Evolutionary conservation across 495 filamentous ascomycete species (phyloP).

Genomic region (Platismatia glauca): DNA sequence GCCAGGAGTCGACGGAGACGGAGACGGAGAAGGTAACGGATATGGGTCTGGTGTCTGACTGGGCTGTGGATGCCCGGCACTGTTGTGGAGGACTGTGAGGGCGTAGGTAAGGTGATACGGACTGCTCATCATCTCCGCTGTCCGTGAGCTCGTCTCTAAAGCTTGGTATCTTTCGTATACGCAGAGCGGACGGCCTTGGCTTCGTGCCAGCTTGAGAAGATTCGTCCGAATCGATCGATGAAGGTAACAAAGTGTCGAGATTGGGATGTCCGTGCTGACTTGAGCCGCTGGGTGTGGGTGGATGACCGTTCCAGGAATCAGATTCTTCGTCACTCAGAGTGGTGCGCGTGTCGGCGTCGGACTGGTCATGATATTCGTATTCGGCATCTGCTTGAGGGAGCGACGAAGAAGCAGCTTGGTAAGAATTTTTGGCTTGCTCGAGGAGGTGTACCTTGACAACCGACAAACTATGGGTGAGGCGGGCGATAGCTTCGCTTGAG

Average conservation of each 20-base stretch:
- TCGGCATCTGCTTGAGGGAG: slow-evolving; percentile 9
- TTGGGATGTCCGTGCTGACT: background rate
- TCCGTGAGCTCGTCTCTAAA: background rate
- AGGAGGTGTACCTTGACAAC: slow-evolving; percentile 33
- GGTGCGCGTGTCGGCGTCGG: slow-evolving; percentile 2
- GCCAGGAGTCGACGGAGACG: slow-evolving; percentile 13
- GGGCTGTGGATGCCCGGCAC: background rate
- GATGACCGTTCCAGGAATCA: background rate
- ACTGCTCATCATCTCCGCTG: slow-evolving; percentile 3
- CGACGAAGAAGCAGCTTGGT: slow-evolving; percentile 14
- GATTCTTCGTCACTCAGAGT: background rate
- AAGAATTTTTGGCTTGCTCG: slow-evolving; percentile 27
- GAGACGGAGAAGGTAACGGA: slow-evolving; percentile 13
- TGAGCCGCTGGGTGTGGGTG: background rate
- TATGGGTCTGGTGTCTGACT: background rate
- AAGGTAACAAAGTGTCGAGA: background rate
- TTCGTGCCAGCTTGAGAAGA: background rate
- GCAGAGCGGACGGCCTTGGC: slow-evolving; percentile 2
- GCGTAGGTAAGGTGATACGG: background rate
- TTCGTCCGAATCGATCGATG: background rate
- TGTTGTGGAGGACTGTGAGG: background rate
- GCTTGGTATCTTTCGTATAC: slow-evolving; percentile 2
- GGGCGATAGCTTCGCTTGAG: slow-evolving; percentile 37
- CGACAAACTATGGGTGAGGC: slow-evolving; percentile 36
- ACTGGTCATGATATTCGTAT: background rate